phyloP scores from a whole-genome alignment of 345 rosid species.

The Cardamine resedifolia region DNA sequence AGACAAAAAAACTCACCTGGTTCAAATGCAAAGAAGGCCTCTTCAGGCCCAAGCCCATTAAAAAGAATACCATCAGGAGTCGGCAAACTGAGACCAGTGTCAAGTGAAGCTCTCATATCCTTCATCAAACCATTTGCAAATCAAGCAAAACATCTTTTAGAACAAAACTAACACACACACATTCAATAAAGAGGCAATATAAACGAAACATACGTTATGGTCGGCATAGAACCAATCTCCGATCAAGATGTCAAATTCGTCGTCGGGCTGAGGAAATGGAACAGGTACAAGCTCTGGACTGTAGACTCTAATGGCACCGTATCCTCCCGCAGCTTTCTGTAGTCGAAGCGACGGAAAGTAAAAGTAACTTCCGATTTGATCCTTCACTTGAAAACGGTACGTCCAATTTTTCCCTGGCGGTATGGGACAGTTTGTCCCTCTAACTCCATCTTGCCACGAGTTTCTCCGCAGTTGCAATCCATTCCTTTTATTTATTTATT shows the following conservation, averaged over 20 bases:
- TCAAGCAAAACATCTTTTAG: not conserved
- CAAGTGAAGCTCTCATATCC: constrained; percentile 41
- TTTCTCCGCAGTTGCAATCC: constrained; percentile 67
- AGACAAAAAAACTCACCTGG: constrained; percentile 24
- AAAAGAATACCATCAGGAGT: constrained; percentile 34
- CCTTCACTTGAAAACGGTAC: constrained; percentile 63
- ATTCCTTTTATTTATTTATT: constrained; percentile 43
- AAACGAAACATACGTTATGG: constrained; percentile 40
- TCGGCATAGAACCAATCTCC: constrained; percentile 66
- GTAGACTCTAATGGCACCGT: constrained; percentile 57
- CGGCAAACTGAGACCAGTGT: constrained; percentile 29
- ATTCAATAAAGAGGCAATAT: not conserved
- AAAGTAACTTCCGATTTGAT: constrained; percentile 75
- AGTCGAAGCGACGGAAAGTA: constrained; percentile 65
- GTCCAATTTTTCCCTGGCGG: constrained; percentile 69
- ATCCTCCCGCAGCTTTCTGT: constrained; percentile 78
- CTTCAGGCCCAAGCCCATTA: constrained; percentile 38
- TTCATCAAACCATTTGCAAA: constrained; percentile 13
- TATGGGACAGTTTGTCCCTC: constrained; percentile 77
- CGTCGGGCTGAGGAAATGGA: constrained; percentile 61
- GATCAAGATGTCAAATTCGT: constrained; percentile 67
- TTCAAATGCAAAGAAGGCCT: constrained; percentile 29
- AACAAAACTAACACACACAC: not conserved
- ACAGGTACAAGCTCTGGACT: constrained; percentile 48
- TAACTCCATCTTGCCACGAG: constrained; percentile 86